A percentile compares a stretch with the other conserved stretches of the same genome.
These are phyloP conservation scores for Ophiostoma sp. DNA, from an alignment of 2,329 filamentous ascomycete species.

Conservation along the genomic window DNA sequence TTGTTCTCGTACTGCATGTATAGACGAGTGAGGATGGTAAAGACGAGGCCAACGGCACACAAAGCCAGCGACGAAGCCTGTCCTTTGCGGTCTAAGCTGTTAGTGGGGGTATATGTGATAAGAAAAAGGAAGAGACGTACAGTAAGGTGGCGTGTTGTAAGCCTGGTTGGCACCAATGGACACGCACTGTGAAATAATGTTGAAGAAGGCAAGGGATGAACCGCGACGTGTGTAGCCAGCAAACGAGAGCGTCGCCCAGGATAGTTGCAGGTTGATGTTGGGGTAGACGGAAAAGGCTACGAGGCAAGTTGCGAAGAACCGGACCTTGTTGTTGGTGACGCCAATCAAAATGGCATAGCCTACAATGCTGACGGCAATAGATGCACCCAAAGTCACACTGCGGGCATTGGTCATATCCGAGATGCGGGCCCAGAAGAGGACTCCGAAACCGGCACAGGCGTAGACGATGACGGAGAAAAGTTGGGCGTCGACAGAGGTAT, in stretches of 20 bases:
- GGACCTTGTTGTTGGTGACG: slow-evolving; percentile 28
- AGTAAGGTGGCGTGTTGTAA: slow-evolving; percentile 7
- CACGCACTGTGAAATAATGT: slow-evolving; percentile 1
- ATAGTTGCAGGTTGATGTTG: neutral
- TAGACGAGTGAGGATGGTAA: slow-evolving; percentile 4
- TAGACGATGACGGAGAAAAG: slow-evolving; percentile 39
- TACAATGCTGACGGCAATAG: slow-evolving; percentile 33
- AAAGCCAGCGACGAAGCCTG: neutral
- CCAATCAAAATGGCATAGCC: slow-evolving; percentile 37
- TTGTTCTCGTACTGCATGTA: slow-evolving; percentile 13
- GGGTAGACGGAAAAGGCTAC: slow-evolving; percentile 7
- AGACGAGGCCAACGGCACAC: neutral
- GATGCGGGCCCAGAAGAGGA: slow-evolving; percentile 34
- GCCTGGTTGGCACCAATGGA: slow-evolving; percentile 14
- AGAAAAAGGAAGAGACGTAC: neutral
- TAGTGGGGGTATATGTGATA: neutral
- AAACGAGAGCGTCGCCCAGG: neutral
- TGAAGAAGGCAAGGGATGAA: neutral
- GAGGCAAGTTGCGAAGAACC: slow-evolving; percentile 14
- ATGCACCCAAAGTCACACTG: slow-evolving; percentile 32
- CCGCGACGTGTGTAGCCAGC: slow-evolving; percentile 3
- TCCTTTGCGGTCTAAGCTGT: neutral
- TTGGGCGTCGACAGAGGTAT: slow-evolving; percentile 38
- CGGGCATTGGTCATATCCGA: slow-evolving; percentile 33
- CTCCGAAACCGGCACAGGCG: slow-evolving; percentile 32